These are phyloP conservation scores for Tolypocladium tundrense DNA, from an alignment of 2,329 filamentous ascomycete genomes.

Conservation along the genomic window DNA sequence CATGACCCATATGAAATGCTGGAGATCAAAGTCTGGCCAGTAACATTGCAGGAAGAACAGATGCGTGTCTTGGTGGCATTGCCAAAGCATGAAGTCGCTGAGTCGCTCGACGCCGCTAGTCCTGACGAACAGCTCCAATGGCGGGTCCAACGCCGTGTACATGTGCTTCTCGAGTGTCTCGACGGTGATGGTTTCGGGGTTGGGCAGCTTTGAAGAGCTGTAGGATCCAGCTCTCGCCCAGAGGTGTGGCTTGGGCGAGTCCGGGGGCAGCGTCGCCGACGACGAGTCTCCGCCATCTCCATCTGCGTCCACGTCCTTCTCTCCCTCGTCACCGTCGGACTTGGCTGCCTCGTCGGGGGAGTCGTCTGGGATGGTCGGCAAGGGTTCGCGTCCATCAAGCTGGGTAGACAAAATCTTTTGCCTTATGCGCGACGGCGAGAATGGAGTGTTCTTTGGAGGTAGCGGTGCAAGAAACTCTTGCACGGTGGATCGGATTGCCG, in stretches of 20 bases:
- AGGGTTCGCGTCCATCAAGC: constrained; percentile 34
- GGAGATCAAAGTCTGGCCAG: constrained; percentile 94
- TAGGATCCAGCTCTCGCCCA: constrained; percentile 20
- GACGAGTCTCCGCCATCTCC: constrained; percentile 48
- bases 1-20: constrained; percentile 85
- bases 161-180: constrained; percentile 77
- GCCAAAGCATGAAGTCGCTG: constrained; percentile 98
- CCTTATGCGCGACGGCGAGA: constrained; percentile 79
- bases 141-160: constrained; percentile 77
- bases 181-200: constrained; percentile 78
- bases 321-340: constrained; percentile 33
- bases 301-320: constrained; percentile 27
- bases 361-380: constrained; percentile 39
- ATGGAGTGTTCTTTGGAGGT: constrained; percentile 55
- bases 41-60: constrained; percentile 86
- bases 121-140: constrained; percentile 80
- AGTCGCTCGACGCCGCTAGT: constrained; percentile 88
- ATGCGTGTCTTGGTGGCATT: constrained; percentile 85
- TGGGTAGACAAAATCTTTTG: constrained; percentile 71
- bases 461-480: constrained; percentile 72
- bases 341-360: constrained; percentile 27
- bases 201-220: constrained; percentile 38
- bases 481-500: constrained; percentile 79
- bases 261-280: constrained; percentile 47
- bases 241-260: constrained; percentile 35